Evolutionary conservation across 2,329 filamentous ascomycete genomes (phyloP).

Genomic region (Colletotrichum costaricense): DNA sequence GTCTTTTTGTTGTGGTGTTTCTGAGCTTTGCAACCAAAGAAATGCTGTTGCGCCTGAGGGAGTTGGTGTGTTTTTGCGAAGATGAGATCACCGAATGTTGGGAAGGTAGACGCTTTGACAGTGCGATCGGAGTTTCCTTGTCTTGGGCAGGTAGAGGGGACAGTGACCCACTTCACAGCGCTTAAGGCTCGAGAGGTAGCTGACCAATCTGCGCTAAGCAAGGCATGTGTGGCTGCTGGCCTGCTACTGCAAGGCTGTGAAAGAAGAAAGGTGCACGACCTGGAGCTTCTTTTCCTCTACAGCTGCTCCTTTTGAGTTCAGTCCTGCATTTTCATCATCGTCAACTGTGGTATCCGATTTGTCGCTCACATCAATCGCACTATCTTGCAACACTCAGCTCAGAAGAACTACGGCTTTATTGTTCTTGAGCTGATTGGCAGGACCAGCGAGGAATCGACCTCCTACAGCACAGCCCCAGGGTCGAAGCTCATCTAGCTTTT

Average conservation of each 20-base stretch:
- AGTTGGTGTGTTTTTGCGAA: background rate
- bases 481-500: background rate
- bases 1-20: background rate
- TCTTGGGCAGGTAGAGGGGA: background rate
- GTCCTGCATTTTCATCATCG: background rate
- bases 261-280: background rate
- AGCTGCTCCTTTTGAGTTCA: slow-evolving; percentile 12
- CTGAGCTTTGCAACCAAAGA: background rate
- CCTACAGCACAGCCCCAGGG: background rate
- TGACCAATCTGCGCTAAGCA: slow-evolving; percentile 22
- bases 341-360: no score
- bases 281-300: slow-evolving; percentile 5
- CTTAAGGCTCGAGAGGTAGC: background rate
- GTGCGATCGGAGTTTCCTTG: background rate
- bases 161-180: background rate
- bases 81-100: slow-evolving; percentile 7
- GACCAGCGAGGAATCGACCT: background rate
- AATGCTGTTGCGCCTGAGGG: background rate
- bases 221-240: background rate
- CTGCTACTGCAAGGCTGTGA: slow-evolving; percentile 33
- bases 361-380: background rate
- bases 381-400: background rate
- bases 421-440: background rate
- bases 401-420: background rate
- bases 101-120: slow-evolving; percentile 19